phyloP scores from a whole-genome alignment of 805 yeast genomes.

The Nakazawaea peltata region DNA sequence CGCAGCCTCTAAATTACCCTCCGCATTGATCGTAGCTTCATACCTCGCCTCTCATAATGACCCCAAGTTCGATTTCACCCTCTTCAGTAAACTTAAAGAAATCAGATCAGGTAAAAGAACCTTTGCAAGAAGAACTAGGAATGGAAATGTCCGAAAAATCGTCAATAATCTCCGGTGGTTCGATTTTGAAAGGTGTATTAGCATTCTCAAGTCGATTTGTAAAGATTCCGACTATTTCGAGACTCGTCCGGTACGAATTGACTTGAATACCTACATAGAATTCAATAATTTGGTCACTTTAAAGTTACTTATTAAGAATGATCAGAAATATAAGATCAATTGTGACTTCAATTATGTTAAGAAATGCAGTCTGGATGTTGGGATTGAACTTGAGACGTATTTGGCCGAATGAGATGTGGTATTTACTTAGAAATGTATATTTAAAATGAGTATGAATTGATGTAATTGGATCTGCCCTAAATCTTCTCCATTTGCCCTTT shows the following conservation, averaged over 20 bases:
- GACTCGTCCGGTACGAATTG: conserved; percentile 11
- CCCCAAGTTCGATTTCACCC: conserved; percentile 57
- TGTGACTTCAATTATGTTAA: conserved; percentile 59
- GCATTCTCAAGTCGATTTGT: conserved; percentile 69
- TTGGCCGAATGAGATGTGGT: conserved; percentile 27
- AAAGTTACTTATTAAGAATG: conserved; percentile 49
- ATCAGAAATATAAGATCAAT: conserved; percentile 73
- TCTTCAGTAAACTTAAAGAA: conserved; percentile 58
- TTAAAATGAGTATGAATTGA: too few species aligned
- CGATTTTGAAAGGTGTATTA: conserved; percentile 70
- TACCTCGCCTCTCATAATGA: conserved; percentile 77
- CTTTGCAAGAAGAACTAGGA: conserved; percentile 31
- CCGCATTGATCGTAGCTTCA: conserved; percentile 71
- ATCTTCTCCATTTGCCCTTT: too few species aligned
- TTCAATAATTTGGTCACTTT: conserved; percentile 52
- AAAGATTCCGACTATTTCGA: conserved; percentile 29
- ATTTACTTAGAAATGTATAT: too few species aligned
- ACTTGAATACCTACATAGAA: conserved; percentile 44
- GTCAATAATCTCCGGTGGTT: conserved; percentile 55
- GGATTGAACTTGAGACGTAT: conserved; percentile 60
- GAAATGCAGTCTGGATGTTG: conserved; percentile 53
- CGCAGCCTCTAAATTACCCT: conserved; percentile 27
- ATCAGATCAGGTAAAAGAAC: conserved; percentile 30
- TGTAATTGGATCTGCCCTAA: too few species aligned
- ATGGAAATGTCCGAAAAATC: conserved; percentile 48